Evolutionary conservation across 352 stramenopile genomes (phyloP), one percentile per base, ranked within the genome.

Genomic region (Globisporangium canariense): DNA sequence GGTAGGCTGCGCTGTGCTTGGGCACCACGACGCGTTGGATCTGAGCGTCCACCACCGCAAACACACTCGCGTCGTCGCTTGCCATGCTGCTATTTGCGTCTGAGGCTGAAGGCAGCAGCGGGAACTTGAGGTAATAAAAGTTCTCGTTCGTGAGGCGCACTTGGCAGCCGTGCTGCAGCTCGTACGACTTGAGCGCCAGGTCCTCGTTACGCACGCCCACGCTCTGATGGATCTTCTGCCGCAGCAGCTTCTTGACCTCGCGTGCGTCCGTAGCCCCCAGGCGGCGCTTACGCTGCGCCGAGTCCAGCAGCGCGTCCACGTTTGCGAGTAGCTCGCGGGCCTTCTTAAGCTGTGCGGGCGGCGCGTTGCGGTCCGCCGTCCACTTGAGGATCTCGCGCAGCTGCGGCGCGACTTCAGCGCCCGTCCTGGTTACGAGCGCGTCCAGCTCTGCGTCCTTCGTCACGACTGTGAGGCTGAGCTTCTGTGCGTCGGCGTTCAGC

Each of bases 101-200:
- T 18, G 18, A 22, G 46, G 51, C 28, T 6, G 4, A 7, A 5
- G 22, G 16, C 40, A 65, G 68, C 40, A 20, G 45, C 40, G 84
- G 84, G 32, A 88, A 91, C n/a, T 69, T 72, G 38, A 93, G 72
- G 13, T 78, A 77, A 66, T 91, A 91, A 47, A 80, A 81, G 57
- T 82, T 68, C 50, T 90, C 74, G 58, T 93, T 91, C 47, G 72
- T 82, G n/a, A 88, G 69, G 10, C 81, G 76, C 34, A 93, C 82
- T 0, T 20, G 47, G 34, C 67, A 79, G 61, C 83, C 81, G 46
- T 74, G 83, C 55, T 85, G 78, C n/a, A 65, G 67, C 56, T 90
- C 83, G 54, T 90, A 92, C 3, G 74, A 73, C 74, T 84, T 65
- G 11, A 93, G 61, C 46, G 78, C 85, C 55, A 90, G 62, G 45